Percentiles rank a stretch among this genome's conserved stretches.
phyloP scores from a whole-genome alignment of 2,329 filamentous ascomycete genomes.

The Colletotrichum simmondsii region DNA sequence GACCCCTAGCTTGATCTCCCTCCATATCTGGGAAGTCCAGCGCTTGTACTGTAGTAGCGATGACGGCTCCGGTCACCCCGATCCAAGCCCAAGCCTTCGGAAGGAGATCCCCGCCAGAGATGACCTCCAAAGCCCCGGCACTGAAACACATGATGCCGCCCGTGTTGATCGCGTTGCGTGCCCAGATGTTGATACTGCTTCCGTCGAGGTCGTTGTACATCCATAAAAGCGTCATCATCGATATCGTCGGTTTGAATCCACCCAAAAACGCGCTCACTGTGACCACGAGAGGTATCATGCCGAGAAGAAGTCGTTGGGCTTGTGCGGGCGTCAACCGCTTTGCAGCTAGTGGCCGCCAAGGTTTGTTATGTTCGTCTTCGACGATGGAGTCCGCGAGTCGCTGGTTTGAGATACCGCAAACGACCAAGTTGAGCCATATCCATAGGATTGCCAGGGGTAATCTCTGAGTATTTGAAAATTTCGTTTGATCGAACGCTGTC shows the following conservation, averaged over 20 bases:
- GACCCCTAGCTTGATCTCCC: conserved; percentile 40
- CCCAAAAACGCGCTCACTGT: conserved; percentile 30
- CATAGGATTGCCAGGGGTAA: conserved; percentile 30
- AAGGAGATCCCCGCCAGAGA: conserved; percentile 26
- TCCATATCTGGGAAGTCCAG: conserved; percentile 41
- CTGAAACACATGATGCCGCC: conserved; percentile 42
- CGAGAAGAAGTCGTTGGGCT: conserved; percentile 39
- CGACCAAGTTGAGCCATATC: conserved; percentile 43
- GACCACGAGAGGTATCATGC: conserved; percentile 36
- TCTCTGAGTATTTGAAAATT: not conserved
- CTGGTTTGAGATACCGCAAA: conserved; percentile 44
- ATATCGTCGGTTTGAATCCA: conserved; percentile 35
- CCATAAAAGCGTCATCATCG: conserved; percentile 41
- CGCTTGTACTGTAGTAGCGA: conserved; percentile 42
- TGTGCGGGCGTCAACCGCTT: conserved; percentile 38
- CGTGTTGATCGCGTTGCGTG: conserved; percentile 41
- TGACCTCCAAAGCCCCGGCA: conserved; percentile 39
- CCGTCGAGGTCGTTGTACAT: conserved; percentile 45
- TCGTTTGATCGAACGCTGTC: not conserved
- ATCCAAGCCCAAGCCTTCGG: conserved; percentile 37
- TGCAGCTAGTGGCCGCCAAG: conserved; percentile 43
- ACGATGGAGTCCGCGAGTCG: conserved; percentile 35
- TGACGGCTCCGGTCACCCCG: conserved; percentile 35
- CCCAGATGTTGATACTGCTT: conserved; percentile 35
- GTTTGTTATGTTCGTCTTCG: conserved; percentile 45